These are phyloP conservation scores for Nemophila menziesii DNA, from an alignment of 257 asterid genomes.

Conservation along the genomic window DNA sequence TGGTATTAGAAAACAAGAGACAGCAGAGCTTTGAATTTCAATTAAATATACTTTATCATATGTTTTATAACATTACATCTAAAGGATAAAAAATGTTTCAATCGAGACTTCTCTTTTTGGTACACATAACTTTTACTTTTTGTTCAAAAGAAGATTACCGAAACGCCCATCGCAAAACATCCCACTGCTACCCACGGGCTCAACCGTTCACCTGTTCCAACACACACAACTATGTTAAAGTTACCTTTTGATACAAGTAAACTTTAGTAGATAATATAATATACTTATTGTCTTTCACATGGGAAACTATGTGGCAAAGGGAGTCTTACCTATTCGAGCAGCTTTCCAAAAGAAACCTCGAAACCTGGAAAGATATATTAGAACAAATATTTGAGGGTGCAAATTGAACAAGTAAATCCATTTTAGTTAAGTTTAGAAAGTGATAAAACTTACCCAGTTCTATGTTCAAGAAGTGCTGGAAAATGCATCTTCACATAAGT, in stretches of 20 bases:
- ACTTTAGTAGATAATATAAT: background rate
- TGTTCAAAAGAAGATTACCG: conserved; percentile 3
- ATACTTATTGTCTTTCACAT: background rate
- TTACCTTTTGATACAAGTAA: conserved; percentile 1
- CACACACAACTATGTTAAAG: background rate
- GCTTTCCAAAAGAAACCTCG: conserved; percentile 56
- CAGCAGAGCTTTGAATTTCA: background rate
- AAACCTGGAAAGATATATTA: conserved; percentile 25
- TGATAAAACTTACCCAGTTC: conserved; percentile 62
- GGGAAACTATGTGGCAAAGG: background rate
- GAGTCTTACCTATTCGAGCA: conserved; percentile 36
- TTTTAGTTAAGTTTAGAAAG: background rate
- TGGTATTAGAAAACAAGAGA: background rate
- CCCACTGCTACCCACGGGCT: conserved; percentile 92
- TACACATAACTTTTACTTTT: background rate
- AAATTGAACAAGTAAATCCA: background rate
- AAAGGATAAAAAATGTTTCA: background rate
- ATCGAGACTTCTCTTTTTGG: background rate
- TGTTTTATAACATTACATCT: background rate
- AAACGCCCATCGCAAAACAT: conserved; percentile 75
- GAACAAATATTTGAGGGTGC: conserved; percentile 7
- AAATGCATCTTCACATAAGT: conserved; percentile 80
- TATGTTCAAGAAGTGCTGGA: conserved; percentile 82
- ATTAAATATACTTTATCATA: background rate
- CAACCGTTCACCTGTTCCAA: conserved; percentile 63